Percentiles rank a stretch among this genome's conserved stretches.
Conservation (phyloP, 1,284 basidiomycete species). For the Fomitopsis schrenkii region DNA sequence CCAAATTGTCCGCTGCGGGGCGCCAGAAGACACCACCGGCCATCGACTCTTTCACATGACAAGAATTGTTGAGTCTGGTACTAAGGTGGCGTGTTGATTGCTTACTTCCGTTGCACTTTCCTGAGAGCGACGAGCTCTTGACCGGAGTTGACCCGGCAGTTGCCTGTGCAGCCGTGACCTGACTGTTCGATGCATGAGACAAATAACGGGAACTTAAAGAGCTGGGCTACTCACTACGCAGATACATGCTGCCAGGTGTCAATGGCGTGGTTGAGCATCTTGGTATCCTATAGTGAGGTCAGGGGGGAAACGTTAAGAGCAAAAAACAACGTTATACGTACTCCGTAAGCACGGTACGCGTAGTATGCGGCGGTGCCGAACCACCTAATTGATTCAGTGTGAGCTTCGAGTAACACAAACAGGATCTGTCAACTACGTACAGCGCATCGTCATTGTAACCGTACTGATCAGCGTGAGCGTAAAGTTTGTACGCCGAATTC, state of each 20-base stretch:
- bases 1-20: slow-evolving; percentile 34
- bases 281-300: slow-evolving; percentile 17
- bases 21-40: slow-evolving; percentile 41
- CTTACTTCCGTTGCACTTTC: slow-evolving; percentile 34
- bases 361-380: slow-evolving; percentile 50
- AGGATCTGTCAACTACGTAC: not conserved
- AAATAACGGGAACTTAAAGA: not conserved
- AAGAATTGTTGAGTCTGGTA: not conserved
- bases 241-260: slow-evolving; percentile 46
- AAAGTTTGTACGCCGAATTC: slow-evolving; percentile 34
- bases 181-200: slow-evolving; percentile 21
- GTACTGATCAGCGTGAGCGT: slow-evolving; percentile 38
- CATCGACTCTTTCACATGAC: slow-evolving; percentile 16
- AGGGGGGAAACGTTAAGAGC: too few species aligned
- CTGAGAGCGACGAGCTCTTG: slow-evolving; percentile 36
- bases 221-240: slow-evolving; percentile 32
- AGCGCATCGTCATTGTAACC: slow-evolving; percentile 45
- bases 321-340: not conserved
- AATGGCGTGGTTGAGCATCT: slow-evolving; percentile 38
- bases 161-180: slow-evolving; percentile 35
- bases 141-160: slow-evolving; percentile 30
- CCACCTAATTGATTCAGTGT: slow-evolving; percentile 28
- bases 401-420: too few species aligned
- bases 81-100: not conserved
- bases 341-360: slow-evolving; percentile 41